Conservation (phyloP, 805 yeast genomes). For the Nakazawaea peltata region DNA sequence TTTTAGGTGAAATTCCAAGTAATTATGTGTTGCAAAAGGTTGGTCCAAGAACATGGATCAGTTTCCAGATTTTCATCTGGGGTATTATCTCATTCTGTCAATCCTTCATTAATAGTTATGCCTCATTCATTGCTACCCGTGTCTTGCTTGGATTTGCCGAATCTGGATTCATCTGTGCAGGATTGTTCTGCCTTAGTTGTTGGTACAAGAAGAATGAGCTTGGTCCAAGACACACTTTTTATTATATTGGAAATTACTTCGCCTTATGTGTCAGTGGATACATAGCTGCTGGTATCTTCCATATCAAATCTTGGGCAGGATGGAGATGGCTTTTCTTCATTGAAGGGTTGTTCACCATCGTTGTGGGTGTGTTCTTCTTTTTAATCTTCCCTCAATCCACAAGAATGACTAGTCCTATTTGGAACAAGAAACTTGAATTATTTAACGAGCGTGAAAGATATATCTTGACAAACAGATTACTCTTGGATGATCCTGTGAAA, state of each 20-base stretch:
- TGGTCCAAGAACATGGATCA: constrained; percentile 60
- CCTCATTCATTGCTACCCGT: constrained; percentile 40
- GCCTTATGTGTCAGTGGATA: constrained; percentile 26
- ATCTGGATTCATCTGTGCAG: constrained; percentile 66
- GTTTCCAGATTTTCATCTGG: constrained; percentile 51
- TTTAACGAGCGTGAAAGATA: constrained; percentile 43
- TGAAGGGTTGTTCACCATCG: constrained; percentile 51
- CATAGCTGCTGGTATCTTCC: constrained; percentile 41
- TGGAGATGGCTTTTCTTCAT: constrained; percentile 65
- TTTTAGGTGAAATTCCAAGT: constrained; percentile 56
- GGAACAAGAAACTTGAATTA: constrained; percentile 29
- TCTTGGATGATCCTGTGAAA: constrained; percentile 57
- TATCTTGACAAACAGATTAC: constrained; percentile 47
- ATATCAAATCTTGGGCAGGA: constrained; percentile 38
- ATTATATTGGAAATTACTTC: constrained; percentile 37
- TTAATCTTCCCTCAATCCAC: constrained; percentile 26
- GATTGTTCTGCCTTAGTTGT: constrained; percentile 55
- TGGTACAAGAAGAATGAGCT: constrained; percentile 56
- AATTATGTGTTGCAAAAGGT: constrained; percentile 55
- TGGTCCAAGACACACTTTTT: constrained; percentile 38
- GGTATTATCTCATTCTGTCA: constrained; percentile 47
- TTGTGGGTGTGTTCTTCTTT: constrained; percentile 35
- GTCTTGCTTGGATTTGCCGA: constrained; percentile 49
- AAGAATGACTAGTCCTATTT: constrained; percentile 21
- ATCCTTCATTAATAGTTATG: constrained; percentile 30